Evolutionary conservation across 129 eudicot species (phyloP).

Genomic region (Ambrosia artemisiifolia): DNA sequence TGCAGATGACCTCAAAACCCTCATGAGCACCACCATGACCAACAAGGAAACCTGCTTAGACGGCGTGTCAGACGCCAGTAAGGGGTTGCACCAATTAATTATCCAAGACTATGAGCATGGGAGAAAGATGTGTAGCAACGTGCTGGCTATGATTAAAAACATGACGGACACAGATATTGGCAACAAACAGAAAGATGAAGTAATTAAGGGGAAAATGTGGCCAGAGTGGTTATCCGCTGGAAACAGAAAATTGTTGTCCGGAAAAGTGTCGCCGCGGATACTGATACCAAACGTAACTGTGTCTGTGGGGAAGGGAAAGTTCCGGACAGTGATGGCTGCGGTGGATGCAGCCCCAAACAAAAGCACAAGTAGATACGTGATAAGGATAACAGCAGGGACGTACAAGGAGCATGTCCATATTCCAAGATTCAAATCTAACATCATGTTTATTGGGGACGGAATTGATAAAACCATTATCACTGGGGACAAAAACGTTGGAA

Average conservation of each 20-base stretch:
- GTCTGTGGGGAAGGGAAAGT: conserved; percentile 48
- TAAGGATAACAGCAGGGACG: conserved; percentile 43
- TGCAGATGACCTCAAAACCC: conserved; percentile 67
- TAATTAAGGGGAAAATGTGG: not conserved
- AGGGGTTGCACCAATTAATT: not conserved
- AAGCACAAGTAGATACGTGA: conserved; percentile 35
- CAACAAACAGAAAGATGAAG: not conserved
- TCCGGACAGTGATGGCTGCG: conserved; percentile 41
- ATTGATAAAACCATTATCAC: conserved; percentile 48
- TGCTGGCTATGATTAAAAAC: conserved; percentile 16
- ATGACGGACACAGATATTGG: conserved; percentile 13
- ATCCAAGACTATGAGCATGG: conserved; percentile 22
- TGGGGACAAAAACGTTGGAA: conserved; percentile 32
- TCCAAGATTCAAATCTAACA: conserved; percentile 39
- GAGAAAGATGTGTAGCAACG: conserved; percentile 37
- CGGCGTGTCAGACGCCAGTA: conserved; percentile 1
- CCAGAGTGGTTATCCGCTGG: conserved; percentile 42
- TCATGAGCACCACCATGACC: conserved; percentile 65
- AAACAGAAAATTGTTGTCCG: conserved; percentile 39
- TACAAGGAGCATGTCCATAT: conserved; percentile 46
- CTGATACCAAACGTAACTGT: conserved; percentile 34
- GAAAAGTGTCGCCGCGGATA: not conserved
- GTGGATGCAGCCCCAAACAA: conserved; percentile 49
- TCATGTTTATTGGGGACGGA: conserved; percentile 60
- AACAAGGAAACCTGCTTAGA: conserved; percentile 56